These are phyloP conservation scores for Ceratocystis destructans DNA, from an alignment of 2,329 filamentous ascomycete species.

Conservation along the genomic window DNA sequence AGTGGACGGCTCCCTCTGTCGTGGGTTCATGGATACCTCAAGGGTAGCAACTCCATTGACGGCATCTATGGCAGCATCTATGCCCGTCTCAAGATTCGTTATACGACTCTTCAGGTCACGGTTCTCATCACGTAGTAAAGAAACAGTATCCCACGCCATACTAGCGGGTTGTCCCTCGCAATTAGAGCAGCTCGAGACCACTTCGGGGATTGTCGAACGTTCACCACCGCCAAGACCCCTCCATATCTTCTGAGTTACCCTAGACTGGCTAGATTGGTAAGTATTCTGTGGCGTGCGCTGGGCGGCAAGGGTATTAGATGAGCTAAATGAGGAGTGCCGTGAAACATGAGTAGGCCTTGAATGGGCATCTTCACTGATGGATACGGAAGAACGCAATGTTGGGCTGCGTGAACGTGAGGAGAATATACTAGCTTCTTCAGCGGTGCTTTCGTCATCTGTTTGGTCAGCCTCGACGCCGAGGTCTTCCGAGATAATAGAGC, in stretches of 20 bases:
- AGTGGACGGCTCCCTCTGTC: background rate
- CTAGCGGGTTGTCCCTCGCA: constrained; percentile 45
- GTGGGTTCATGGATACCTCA: constrained; percentile 11
- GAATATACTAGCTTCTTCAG: constrained; percentile 43
- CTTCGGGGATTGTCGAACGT: constrained; percentile 6
- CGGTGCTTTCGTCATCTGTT: constrained; percentile 38
- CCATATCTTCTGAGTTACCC: constrained; percentile 7
- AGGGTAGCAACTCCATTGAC: constrained; percentile 39
- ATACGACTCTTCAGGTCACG: constrained; percentile 46
- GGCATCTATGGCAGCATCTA: constrained; percentile 47
- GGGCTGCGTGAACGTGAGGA: constrained; percentile 48
- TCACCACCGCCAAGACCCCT: constrained; percentile 7
- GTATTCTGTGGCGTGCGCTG: constrained; percentile 18
- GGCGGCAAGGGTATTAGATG: constrained; percentile 21
- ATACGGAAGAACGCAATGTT: constrained; percentile 24
- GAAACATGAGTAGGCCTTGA: background rate
- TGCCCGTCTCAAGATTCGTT: constrained; percentile 42
- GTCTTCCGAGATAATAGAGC: constrained; percentile 38
- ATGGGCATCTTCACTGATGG: constrained; percentile 6
- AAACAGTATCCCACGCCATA: constrained; percentile 52
- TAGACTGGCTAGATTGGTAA: constrained; percentile 14
- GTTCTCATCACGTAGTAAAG: constrained; percentile 48
- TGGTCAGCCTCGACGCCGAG: constrained; percentile 41
- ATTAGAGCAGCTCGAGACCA: constrained; percentile 34
- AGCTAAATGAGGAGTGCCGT: constrained; percentile 27